phyloP scores from a whole-genome alignment of 2,329 filamentous ascomycete species.

The Colletotrichum aenigma region DNA sequence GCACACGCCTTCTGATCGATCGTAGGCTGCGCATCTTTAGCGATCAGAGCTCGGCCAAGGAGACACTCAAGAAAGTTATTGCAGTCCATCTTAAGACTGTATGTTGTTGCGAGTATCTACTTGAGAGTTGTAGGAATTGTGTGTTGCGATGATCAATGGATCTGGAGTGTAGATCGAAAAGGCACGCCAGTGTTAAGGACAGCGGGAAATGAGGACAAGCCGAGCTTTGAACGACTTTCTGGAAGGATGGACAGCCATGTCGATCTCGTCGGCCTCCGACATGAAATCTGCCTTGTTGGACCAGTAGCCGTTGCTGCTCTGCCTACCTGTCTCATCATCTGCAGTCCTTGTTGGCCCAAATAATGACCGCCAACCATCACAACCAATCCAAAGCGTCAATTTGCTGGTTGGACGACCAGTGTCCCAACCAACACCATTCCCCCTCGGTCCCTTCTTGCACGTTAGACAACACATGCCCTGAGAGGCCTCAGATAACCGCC shows the following conservation, averaged over 20 bases:
- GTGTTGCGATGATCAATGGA: background rate
- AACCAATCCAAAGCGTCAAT: background rate
- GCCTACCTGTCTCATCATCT: background rate
- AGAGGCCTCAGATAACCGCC: background rate
- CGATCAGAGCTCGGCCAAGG: background rate
- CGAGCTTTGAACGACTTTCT: background rate
- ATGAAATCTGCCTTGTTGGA: background rate
- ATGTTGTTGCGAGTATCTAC: rapidly evolving
- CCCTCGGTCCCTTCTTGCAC: background rate
- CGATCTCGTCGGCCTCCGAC: background rate
- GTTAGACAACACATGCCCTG: background rate
- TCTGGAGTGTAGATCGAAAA: background rate
- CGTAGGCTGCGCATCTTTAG: background rate
- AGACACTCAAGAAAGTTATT: background rate
- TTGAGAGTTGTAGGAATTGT: background rate
- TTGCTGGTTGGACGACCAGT: background rate
- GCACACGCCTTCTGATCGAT: background rate
- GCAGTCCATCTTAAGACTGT: background rate
- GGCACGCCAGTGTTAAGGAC: background rate
- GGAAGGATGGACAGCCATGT: background rate
- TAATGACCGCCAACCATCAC: background rate
- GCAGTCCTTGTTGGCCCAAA: background rate
- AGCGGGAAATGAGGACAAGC: background rate
- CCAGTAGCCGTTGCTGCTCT: background rate
- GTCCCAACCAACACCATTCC: background rate